A percentile compares a stretch with the other conserved stretches of the same genome.
Evolutionary conservation across 768 basidiomycete species (phyloP).

Genomic region (Astraeus odoratus): DNA sequence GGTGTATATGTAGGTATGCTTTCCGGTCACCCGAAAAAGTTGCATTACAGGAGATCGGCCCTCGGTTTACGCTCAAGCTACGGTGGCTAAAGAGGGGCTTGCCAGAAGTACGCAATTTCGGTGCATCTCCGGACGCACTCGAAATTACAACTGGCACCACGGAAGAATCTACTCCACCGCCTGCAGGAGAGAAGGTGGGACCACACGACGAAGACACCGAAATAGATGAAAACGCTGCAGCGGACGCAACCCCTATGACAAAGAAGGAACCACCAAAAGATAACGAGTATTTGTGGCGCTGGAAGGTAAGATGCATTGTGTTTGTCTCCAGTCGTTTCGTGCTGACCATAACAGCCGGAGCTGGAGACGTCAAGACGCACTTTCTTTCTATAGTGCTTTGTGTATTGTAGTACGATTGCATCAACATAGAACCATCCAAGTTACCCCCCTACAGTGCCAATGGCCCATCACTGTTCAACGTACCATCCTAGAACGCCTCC

Average conservation of each 20-base stretch:
- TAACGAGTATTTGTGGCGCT: conserved; percentile 81
- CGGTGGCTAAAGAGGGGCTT: conserved; percentile 84
- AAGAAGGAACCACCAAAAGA: conserved; percentile 48
- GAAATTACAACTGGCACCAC: conserved; percentile 42
- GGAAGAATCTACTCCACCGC: conserved; percentile 16
- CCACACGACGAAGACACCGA: conserved; percentile 16
- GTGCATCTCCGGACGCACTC: conserved; percentile 52
- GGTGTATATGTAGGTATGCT: conserved; percentile 65
- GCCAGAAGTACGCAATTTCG: conserved; percentile 69
- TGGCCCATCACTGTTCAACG: no score
- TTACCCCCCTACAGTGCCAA: no score
- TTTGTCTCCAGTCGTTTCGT: not conserved
- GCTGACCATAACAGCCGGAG: conserved; percentile 59
- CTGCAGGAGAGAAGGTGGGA: not conserved
- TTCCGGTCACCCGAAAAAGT: conserved; percentile 90
- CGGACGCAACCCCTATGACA: conserved; percentile 7
- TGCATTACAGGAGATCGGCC: conserved; percentile 93
- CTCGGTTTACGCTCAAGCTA: conserved; percentile 92
- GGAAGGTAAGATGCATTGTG: conserved; percentile 60
- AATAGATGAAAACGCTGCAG: not conserved
- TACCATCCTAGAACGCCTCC: no score
- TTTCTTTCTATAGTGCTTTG: conserved; percentile 65
- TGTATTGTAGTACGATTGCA: no score
- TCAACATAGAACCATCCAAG: no score
- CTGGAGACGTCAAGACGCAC: conserved; percentile 85